Conservation (phyloP, 2,329 filamentous ascomycete species). For the Aureobasidium sp. region DNA sequence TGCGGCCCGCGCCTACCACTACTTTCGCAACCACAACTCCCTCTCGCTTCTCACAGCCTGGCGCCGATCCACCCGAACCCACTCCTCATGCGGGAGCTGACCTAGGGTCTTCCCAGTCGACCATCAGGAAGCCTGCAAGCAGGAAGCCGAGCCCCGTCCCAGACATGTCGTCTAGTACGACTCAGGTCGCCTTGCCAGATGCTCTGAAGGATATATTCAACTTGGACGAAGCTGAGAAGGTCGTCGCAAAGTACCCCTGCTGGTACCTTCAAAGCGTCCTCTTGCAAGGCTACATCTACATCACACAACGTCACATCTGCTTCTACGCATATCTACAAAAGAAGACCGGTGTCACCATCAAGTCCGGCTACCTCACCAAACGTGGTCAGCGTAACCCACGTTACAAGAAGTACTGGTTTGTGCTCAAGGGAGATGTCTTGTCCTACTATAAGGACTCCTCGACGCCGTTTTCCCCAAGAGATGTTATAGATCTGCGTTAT, state of each 20-base stretch:
- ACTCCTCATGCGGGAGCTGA: constrained; percentile 53
- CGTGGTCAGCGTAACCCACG: constrained; percentile 80
- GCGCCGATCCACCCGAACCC: constrained; percentile 56
- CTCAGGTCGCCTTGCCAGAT: constrained; percentile 15
- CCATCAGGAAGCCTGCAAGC: constrained; percentile 20
- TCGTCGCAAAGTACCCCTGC: constrained; percentile 86
- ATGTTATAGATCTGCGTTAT: constrained; percentile 86
- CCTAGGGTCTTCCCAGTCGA: constrained; percentile 24
- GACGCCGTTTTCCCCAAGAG: constrained; percentile 83
- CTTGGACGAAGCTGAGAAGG: constrained; percentile 73
- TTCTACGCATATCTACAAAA: constrained; percentile 97
- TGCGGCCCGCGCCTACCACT: constrained; percentile 25
- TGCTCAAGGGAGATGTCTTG: constrained; percentile 82
- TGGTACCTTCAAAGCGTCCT: constrained; percentile 88
- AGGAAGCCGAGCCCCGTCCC: constrained; percentile 21
- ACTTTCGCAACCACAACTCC: constrained; percentile 7
- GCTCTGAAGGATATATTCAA: constrained; percentile 59
- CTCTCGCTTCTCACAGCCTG: constrained; percentile 16
- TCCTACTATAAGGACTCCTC: constrained; percentile 81
- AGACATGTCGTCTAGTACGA: constrained; percentile 16
- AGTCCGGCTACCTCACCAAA: constrained; percentile 84
- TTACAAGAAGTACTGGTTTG: constrained; percentile 89
- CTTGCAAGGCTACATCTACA: constrained; percentile 91
- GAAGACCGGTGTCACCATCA: constrained; percentile 66
- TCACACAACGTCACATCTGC: constrained; percentile 86